A percentile compares a stretch with the other conserved stretches of the same genome.
These are phyloP conservation scores for Russula vinacea DNA, from an alignment of 768 basidiomycete species.

Conservation along the genomic window DNA sequence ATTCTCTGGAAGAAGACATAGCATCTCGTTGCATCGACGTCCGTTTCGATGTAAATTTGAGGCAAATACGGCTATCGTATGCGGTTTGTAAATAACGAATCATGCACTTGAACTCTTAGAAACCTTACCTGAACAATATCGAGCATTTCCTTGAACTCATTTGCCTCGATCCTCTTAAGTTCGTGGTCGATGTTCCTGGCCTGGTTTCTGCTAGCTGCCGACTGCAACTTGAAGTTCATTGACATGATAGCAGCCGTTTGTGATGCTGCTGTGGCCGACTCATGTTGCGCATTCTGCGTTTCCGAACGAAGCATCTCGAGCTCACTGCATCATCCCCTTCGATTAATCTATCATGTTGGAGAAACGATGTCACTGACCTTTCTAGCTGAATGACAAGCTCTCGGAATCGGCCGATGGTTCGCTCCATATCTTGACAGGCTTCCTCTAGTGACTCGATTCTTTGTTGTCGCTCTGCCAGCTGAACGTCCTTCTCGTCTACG, in stretches of 20 bases:
- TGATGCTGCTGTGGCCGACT: conserved; percentile 77
- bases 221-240: conserved; percentile 91
- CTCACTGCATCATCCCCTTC: conserved; percentile 52
- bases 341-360: background rate
- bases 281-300: conserved; percentile 79
- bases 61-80: conserved; percentile 78
- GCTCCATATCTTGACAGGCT: conserved; percentile 77
- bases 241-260: conserved; percentile 94
- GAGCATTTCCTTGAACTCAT: conserved; percentile 76
- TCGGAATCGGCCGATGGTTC: conserved; percentile 87
- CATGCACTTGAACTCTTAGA: background rate
- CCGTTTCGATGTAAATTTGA: conserved; percentile 83
- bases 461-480: conserved; percentile 62
- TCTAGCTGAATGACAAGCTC: conserved; percentile 86
- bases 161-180: conserved; percentile 77
- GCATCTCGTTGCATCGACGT: conserved; percentile 83
- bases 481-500: conserved; percentile 64
- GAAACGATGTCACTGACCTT: conserved; percentile 46
- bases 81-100: conserved; percentile 10
- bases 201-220: conserved; percentile 86
- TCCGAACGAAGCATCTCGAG: conserved; percentile 79
- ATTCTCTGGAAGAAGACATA: conserved; percentile 93
- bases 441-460: conserved; percentile 74
- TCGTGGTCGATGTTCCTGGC: conserved; percentile 88
- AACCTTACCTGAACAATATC: conserved; percentile 70